Evolutionary conservation across 768 basidiomycete species (phyloP).

Genomic region (Vararia minispora): DNA sequence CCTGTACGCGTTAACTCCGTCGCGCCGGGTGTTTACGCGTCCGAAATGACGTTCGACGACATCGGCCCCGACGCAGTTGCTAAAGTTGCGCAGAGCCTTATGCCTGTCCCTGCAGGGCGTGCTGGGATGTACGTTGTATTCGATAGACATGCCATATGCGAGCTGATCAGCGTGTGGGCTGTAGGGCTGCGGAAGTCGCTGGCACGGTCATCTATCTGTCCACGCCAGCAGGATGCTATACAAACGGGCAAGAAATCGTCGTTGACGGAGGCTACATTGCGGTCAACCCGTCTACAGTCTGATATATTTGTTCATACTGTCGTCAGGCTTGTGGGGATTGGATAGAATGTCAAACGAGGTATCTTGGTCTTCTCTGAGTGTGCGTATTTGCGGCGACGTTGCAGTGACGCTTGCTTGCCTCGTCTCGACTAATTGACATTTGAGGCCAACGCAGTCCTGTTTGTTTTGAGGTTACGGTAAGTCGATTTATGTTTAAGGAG

Average conservation of each 20-base stretch:
- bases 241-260: slow-evolving; percentile 67
- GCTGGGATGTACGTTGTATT: slow-evolving; percentile 61
- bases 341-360: too few relatives aligned
- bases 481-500: too few relatives aligned
- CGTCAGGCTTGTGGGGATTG: too few relatives aligned
- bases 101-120: slow-evolving; percentile 49
- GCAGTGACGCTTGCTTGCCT: too few relatives aligned
- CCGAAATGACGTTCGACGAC: slow-evolving; percentile 56
- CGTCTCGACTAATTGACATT: too few relatives aligned
- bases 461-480: too few relatives aligned
- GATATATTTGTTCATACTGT: too few relatives aligned
- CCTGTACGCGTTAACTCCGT: slow-evolving; percentile 62
- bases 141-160: too few relatives aligned
- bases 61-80: slow-evolving; percentile 41
- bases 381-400: too few relatives aligned
- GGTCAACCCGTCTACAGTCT: slow-evolving; percentile 53
- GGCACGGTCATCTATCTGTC: slow-evolving; percentile 69
- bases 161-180: not conserved
- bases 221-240: slow-evolving; percentile 62
- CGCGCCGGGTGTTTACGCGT: slow-evolving; percentile 66
- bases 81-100: slow-evolving; percentile 45
- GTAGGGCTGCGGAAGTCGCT: slow-evolving; percentile 62
- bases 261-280: slow-evolving; percentile 68
- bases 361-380: too few relatives aligned
- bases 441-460: too few relatives aligned